Percentiles rank a stretch among this genome's conserved stretches.
Conservation (phyloP, 2,329 filamentous ascomycete genomes). For the Xylaria digitata region DNA sequence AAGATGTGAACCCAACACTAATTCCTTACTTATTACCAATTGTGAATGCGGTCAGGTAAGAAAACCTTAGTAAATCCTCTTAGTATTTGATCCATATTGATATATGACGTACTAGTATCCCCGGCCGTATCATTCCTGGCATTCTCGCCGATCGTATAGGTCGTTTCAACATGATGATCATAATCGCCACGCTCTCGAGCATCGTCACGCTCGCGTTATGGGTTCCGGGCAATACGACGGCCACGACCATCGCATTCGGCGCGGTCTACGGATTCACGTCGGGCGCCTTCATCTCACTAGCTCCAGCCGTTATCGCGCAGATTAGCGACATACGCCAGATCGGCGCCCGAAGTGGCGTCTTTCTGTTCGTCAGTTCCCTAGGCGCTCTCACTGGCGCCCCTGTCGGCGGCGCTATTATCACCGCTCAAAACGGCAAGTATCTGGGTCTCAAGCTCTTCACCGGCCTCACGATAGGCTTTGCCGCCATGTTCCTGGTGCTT, state of each 20-base stretch:
- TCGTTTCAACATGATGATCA: conserved; percentile 53
- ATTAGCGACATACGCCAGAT: conserved; percentile 77
- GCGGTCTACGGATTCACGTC: conserved; percentile 73
- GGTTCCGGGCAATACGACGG: conserved; percentile 40
- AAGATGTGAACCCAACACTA: conserved; percentile 30
- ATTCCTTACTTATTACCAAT: conserved; percentile 39
- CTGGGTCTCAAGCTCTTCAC: conserved; percentile 73
- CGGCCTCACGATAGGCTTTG: conserved; percentile 59
- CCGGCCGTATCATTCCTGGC: conserved; percentile 63
- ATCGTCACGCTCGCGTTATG: conserved; percentile 36
- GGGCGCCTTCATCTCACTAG: conserved; percentile 70
- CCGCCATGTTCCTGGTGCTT: conserved; percentile 17
- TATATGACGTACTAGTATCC: conserved; percentile 33
- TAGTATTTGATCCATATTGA: conserved; percentile 1
- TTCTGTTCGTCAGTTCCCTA: conserved; percentile 71
- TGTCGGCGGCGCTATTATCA: conserved; percentile 66
- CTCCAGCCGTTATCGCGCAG: conserved; percentile 74
- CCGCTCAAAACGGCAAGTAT: conserved; percentile 63
- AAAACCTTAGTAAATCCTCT: too few species aligned
- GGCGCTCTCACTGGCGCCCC: conserved; percentile 75
- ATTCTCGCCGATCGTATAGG: conserved; percentile 57
- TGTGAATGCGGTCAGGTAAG: conserved; percentile 39
- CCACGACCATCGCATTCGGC: conserved; percentile 69
- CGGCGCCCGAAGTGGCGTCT: conserved; percentile 73
- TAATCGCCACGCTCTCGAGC: conserved; percentile 29